These are phyloP conservation scores for Sextonia rubra DNA, from an alignment of 164 flowering plant species.

Conservation along the genomic window DNA sequence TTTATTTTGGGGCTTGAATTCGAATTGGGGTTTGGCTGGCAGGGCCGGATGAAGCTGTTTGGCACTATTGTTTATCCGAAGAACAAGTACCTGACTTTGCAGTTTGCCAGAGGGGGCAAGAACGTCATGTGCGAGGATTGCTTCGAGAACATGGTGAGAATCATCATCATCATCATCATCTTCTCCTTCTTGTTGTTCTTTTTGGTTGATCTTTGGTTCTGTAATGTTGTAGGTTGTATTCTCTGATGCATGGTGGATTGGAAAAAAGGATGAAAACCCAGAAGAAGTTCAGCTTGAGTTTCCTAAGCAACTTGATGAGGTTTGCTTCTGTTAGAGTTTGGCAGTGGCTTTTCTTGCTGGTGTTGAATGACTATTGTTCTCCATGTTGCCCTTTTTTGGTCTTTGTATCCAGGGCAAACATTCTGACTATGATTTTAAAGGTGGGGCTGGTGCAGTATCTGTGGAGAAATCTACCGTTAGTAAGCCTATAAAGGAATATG, in stretches of 20 bases:
- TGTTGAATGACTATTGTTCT: not conserved
- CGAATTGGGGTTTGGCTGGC: not conserved
- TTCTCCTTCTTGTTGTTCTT: not conserved
- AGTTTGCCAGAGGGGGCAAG: conserved; percentile 78
- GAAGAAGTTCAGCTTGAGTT: conserved; percentile 73
- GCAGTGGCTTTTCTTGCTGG: not conserved
- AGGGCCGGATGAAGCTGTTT: conserved; percentile 94
- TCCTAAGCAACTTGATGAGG: conserved; percentile 69
- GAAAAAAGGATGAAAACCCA: conserved; percentile 80
- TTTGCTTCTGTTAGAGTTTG: conserved; percentile 18
- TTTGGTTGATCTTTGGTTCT: not conserved
- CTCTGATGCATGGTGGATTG: conserved; percentile 98
- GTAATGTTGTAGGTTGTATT: conserved; percentile 57
- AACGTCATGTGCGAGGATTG: conserved; percentile 80
- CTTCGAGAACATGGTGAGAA: conserved; percentile 85
- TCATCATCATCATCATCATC: no score
- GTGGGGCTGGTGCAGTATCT: conserved; percentile 67
- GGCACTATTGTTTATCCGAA: conserved; percentile 87
- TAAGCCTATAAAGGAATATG: conserved; percentile 20
- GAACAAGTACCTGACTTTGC: conserved; percentile 82
- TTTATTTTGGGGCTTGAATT: not conserved
- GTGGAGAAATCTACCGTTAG: conserved; percentile 21
- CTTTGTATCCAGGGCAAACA: conserved; percentile 42
- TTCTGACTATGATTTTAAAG: conserved; percentile 65
- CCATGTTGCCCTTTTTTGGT: not conserved